Evolutionary conservation across 495 filamentous ascomycete genomes (phyloP).

Genomic region (Penicillium herquei): DNA sequence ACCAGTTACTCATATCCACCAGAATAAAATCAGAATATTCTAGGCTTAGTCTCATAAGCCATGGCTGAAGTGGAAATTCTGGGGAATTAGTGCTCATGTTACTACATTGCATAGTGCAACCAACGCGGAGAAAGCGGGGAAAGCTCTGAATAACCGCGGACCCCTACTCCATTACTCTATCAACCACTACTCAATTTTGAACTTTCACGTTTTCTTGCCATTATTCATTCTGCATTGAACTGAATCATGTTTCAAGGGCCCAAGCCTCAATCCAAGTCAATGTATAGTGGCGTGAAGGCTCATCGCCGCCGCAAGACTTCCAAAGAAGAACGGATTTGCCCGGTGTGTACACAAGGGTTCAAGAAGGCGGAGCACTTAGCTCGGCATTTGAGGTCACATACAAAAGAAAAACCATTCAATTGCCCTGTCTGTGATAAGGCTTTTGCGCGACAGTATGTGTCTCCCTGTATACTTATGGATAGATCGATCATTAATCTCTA

Average conservation of each 20-base stretch:
- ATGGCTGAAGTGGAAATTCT: background rate
- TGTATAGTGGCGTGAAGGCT: constrained; percentile 1
- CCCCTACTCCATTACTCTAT: no score
- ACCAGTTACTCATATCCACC: no score
- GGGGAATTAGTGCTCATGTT: no score
- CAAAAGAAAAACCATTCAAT: constrained; percentile 33
- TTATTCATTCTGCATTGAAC: no score
- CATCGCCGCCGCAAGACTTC: constrained; percentile 17
- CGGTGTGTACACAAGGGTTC: constrained; percentile 26
- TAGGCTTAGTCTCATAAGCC: background rate
- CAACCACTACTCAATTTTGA: no score
- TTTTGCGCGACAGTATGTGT: constrained; percentile 27
- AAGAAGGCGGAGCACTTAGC: constrained; percentile 32
- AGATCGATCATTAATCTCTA: background rate
- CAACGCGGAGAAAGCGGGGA: no score
- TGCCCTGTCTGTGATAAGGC: constrained; percentile 28
- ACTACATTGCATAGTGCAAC: no score
- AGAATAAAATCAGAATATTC: no score
- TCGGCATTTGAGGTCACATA: constrained; percentile 33
- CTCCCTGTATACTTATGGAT: background rate
- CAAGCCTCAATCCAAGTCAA: background rate
- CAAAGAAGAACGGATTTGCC: constrained; percentile 22
- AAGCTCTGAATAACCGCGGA: no score
- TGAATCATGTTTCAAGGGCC: background rate
- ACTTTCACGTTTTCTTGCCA: no score